Evolutionary conservation across 148 eudicot species (phyloP).

Genomic region (Fagopyrum tataricum): DNA sequence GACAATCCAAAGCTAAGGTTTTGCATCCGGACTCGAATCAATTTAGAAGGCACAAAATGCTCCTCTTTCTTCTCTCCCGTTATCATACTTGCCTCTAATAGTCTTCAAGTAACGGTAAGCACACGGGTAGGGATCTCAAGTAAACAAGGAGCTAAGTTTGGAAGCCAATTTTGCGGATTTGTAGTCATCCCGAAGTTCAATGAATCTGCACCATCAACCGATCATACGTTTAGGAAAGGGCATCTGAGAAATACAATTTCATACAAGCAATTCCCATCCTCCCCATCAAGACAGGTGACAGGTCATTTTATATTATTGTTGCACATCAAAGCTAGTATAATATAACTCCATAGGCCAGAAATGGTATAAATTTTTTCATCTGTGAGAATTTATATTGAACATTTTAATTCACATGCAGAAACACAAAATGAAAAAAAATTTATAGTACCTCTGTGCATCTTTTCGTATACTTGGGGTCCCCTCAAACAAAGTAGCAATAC

Average conservation of each 20-base stretch:
- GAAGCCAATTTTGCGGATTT: conserved; percentile 91
- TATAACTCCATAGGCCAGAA: too few relatives aligned
- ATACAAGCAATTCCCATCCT: background rate
- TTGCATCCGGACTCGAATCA: background rate
- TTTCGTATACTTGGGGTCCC: conserved; percentile 92
- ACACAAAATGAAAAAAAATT: background rate
- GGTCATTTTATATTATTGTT: too few relatives aligned
- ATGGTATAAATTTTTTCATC: background rate
- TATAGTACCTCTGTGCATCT: conserved; percentile 87
- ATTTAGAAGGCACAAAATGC: background rate
- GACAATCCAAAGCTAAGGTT: background rate
- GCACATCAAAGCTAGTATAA: too few relatives aligned
- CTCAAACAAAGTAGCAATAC: conserved; percentile 82
- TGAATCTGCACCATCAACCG: conserved; percentile 51
- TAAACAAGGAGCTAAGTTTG: conserved; percentile 69
- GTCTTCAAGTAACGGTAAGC: background rate
- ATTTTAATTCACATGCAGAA: background rate
- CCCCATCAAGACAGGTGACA: too few relatives aligned
- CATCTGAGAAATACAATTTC: background rate
- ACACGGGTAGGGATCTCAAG: background rate
- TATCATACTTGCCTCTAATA: background rate
- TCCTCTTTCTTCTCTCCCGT: background rate
- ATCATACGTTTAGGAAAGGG: background rate
- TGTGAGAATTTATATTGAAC: background rate
- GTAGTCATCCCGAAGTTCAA: conserved; percentile 89